These are phyloP conservation scores for Saccharum officinarum DNA, from an alignment of 176 grass and related monocot genomes.

Conservation along the genomic window DNA sequence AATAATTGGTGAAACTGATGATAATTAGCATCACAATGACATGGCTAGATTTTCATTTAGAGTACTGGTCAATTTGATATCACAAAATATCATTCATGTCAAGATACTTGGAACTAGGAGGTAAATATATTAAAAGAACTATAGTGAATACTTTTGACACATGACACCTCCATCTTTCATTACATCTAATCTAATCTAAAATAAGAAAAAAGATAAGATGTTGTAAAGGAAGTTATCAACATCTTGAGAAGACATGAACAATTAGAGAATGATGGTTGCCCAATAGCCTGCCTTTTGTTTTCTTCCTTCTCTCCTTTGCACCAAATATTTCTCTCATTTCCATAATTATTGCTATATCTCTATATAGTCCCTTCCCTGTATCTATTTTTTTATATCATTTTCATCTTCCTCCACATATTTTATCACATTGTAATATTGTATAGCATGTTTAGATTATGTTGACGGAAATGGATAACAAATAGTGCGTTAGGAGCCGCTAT, in stretches of 20 bases:
- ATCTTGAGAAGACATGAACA: background rate
- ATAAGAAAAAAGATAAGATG: background rate
- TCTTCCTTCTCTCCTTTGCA: slow-evolving; percentile 1
- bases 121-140: background rate
- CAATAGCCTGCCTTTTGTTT: background rate
- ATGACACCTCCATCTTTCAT: background rate
- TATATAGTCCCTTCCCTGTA: background rate
- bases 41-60: background rate
- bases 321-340: background rate
- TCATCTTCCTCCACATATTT: background rate
- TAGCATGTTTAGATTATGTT: background rate
- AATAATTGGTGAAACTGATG: slow-evolving; percentile 28
- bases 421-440: background rate
- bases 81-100: background rate
- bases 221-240: background rate
- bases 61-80: background rate
- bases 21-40: background rate
- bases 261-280: background rate
- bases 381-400: background rate
- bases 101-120: slow-evolving; percentile 5
- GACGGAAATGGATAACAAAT: background rate
- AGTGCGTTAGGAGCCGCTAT: background rate
- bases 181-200: background rate
- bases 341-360: background rate
- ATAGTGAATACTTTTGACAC: background rate